phyloP scores from a whole-genome alignment of 441 rosid genomes.

The Pelargonium cotyledonis region DNA sequence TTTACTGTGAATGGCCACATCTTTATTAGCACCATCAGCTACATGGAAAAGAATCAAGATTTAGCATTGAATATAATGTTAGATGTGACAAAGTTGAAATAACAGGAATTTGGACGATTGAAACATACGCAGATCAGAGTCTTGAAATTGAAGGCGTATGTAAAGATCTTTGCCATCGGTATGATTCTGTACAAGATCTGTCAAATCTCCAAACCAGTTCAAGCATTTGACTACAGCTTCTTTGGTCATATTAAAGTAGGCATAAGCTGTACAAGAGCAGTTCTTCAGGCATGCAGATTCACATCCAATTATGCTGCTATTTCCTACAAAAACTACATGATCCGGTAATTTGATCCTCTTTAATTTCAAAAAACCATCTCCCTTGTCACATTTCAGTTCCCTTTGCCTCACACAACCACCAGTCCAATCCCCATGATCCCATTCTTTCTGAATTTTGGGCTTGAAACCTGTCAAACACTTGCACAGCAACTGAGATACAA shows the following conservation, averaged over 20 bases:
- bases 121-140: background rate
- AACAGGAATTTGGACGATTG: background rate
- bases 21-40: constrained; percentile 2
- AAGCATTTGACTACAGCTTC: constrained; percentile 44
- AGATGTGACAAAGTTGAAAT: background rate
- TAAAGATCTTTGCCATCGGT: constrained; percentile 1
- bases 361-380: constrained; percentile 45
- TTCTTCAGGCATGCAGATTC: constrained; percentile 33
- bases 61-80: background rate
- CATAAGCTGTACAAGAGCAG: constrained; percentile 69
- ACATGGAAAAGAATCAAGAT: background rate
- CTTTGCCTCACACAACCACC: constrained; percentile 64
- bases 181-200: constrained; percentile 54
- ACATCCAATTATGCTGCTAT: constrained; percentile 29
- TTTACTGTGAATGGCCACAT: background rate
- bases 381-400: constrained; percentile 37
- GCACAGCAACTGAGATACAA: constrained; percentile 29
- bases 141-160: background rate
- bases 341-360: constrained; percentile 62
- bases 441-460: constrained; percentile 33
- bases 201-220: constrained; percentile 55
- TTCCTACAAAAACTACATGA: constrained; percentile 29
- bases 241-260: constrained; percentile 21
- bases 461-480: constrained; percentile 57
- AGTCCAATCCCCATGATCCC: constrained; percentile 50